Percentiles rank a stretch among this genome's conserved stretches.
Conservation (phyloP, 352 stramenopile genomes). For the Thalassiosira hispida region DNA sequence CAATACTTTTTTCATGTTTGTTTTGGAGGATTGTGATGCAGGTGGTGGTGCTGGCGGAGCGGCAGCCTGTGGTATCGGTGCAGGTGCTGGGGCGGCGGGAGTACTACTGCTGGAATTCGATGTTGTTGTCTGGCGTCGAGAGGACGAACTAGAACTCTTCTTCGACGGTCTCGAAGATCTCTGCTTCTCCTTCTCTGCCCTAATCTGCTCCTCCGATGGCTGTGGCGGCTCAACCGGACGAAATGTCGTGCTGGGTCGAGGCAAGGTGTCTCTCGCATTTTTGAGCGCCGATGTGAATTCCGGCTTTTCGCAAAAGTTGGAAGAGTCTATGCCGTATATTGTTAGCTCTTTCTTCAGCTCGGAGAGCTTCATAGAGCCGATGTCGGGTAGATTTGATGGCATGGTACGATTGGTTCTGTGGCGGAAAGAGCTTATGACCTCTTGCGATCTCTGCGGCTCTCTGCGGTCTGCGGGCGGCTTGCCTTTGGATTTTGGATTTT, state of each 20-base stretch:
- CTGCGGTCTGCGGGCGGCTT: no score
- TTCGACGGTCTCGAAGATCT: slow-evolving; percentile 1
- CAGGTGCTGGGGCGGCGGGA: slow-evolving; percentile 2
- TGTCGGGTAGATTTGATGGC: slow-evolving; percentile 24
- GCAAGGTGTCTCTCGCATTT: slow-evolving; percentile 35
- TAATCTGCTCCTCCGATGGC: not conserved
- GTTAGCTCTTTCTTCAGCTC: slow-evolving; percentile 48
- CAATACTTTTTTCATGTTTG: slow-evolving; percentile 29
- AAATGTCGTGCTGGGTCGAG: slow-evolving; percentile 43
- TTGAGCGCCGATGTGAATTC: slow-evolving; percentile 43
- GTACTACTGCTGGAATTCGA: slow-evolving; percentile 1
- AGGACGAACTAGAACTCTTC: not conserved
- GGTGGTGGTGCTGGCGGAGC: not conserved
- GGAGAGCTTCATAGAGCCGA: slow-evolving; percentile 49
- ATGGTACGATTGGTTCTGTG: not conserved
- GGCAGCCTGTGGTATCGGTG: not conserved
- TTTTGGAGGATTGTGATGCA: not conserved
- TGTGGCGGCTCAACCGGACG: slow-evolving; percentile 26
- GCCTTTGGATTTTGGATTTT: no score
- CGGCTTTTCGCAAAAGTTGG: slow-evolving; percentile 44
- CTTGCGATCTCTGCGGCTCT: no score
- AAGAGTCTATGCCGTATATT: slow-evolving; percentile 48
- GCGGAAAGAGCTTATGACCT: no score
- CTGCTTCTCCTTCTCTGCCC: slow-evolving; percentile 10
- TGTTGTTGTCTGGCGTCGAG: not conserved